Base-by-base conservation (phyloP, 345 rosid genomes). In the Eucalyptus fibrosa region DNA sequence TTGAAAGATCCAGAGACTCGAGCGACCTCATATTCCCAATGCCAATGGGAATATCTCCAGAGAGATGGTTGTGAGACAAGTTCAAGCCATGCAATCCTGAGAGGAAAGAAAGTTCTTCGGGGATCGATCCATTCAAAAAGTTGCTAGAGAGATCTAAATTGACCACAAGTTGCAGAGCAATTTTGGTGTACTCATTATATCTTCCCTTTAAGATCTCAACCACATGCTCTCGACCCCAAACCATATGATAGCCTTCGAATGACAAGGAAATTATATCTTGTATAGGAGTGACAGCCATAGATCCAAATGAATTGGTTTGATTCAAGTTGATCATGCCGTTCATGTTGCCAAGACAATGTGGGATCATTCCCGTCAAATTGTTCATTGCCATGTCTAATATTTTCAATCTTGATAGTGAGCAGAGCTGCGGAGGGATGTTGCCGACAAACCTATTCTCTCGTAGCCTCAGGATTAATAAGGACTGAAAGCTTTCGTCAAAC, bases 111-210 rank as follows among this genome's bases (percentile, higher is more conserved):
- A 92, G 37, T 49, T 82, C 90, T 40, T 88, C 51, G 3, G 90
- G 93, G 3, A 92, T 51, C 24, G 86, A 51, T 34, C 92, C 93
- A 1, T 47, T 30, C 23, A 93, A 23, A 26, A 87, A 55, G 67
- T 93, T 93, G 32, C 90, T n/a, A 12, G 93, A 91, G 24, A 92
- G 88, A 45, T 92, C 92, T 21, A 93, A 87, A 88, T 28, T 44
- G 9, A 80, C 80, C 7, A 92, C 67, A 9, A 85, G 69, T 12
- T 16, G 30, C 2, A 91, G 55, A 9, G 8, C 14, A 8, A 11
- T 86, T 34, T 26, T 32, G 5, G 60, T 60, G 49, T 88, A 90
- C 28, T 83, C 49, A 1, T 17, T 12, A 37, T 51, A 51, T 37
- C 42, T 59, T 60, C 93, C 92, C 82, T 91, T 91, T 7, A 69